These are phyloP conservation scores for Russula dissimulans DNA, from an alignment of 768 basidiomycete genomes.

Conservation along the genomic window DNA sequence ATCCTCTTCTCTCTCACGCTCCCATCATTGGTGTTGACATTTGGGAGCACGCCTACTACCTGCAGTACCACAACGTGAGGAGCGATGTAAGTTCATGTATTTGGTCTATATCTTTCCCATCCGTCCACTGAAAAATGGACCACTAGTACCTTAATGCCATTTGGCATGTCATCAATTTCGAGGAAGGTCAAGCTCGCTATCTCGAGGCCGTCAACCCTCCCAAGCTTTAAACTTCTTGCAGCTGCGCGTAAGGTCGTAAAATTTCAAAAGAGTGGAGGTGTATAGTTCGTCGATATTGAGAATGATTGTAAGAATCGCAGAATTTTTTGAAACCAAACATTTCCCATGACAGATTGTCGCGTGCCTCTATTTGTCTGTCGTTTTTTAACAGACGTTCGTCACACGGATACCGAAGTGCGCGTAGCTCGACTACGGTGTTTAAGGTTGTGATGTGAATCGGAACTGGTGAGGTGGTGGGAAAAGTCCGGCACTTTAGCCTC, in stretches of 20 bases:
- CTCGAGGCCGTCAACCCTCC: slow-evolving; percentile 32
- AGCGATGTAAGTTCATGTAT: slow-evolving; percentile 54
- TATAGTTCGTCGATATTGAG: neutral
- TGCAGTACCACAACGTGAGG: slow-evolving; percentile 95
- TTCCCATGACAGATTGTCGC: neutral
- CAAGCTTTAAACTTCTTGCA: slow-evolving; percentile 28
- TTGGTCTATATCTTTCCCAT: neutral
- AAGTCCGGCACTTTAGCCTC: too few relatives aligned
- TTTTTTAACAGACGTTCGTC: too few relatives aligned
- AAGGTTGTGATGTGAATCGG: too few relatives aligned
- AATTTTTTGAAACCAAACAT: neutral
- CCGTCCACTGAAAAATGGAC: neutral
- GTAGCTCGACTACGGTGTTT: too few relatives aligned
- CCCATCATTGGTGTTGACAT: slow-evolving; percentile 90
- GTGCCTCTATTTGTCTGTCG: neutral
- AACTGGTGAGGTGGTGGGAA: too few relatives aligned
- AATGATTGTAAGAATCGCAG: neutral
- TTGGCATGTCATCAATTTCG: slow-evolving; percentile 62
- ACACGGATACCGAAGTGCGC: too few relatives aligned
- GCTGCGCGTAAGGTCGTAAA: neutral
- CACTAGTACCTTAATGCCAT: slow-evolving; percentile 64
- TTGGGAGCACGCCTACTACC: slow-evolving; percentile 96
- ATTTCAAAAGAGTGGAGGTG: neutral
- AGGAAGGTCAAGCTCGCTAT: slow-evolving; percentile 67
- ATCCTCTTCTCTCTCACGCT: slow-evolving; percentile 66